Conservation (phyloP, 2,329 filamentous ascomycete species). For the Aspergillus fijiensis region DNA sequence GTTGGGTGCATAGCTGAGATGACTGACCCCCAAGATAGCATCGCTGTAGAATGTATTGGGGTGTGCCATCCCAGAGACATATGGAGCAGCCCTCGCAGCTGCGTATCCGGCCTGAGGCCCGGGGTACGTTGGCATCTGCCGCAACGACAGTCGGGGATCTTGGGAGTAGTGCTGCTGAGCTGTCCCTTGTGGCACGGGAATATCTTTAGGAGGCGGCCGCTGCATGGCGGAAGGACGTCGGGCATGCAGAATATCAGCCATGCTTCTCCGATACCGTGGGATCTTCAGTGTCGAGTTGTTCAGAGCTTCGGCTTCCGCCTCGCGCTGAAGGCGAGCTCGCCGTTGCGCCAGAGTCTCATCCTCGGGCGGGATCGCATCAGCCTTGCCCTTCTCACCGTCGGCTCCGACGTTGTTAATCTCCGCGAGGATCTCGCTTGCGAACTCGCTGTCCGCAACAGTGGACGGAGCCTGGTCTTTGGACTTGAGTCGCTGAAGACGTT, state of each 20-base stretch:
- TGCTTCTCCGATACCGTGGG: constrained; percentile 43
- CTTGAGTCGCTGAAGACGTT: constrained; percentile 44
- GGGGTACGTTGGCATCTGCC: constrained; percentile 26
- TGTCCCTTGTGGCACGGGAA: constrained; percentile 16
- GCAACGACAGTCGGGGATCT: constrained; percentile 32
- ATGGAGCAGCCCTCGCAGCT: constrained; percentile 22
- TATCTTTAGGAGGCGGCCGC: constrained; percentile 28
- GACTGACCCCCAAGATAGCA: constrained; percentile 28
- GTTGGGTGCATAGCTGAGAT: constrained; percentile 28
- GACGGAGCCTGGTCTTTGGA: constrained; percentile 29
- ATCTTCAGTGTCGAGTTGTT: constrained; percentile 25
- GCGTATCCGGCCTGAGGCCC: constrained; percentile 20
- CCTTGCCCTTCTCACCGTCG: constrained; percentile 22
- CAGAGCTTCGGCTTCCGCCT: constrained; percentile 31
- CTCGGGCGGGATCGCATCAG: constrained; percentile 26
- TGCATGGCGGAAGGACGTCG: constrained; percentile 47
- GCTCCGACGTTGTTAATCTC: constrained; percentile 39
- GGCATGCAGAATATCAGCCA: constrained; percentile 52
- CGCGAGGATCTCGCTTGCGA: constrained; percentile 44
- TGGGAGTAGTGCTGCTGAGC: constrained; percentile 19
- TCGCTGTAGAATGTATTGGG: constrained; percentile 30
- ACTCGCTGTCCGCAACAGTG: constrained; percentile 40
- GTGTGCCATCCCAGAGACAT: constrained; percentile 26
- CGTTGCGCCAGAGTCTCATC: constrained; percentile 51
- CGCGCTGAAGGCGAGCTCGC: constrained; percentile 46